Evolutionary conservation across 2,329 filamentous ascomycete genomes (phyloP), one percentile per base, ranked within the genome.

Genomic region (Venturia aucupariae): DNA sequence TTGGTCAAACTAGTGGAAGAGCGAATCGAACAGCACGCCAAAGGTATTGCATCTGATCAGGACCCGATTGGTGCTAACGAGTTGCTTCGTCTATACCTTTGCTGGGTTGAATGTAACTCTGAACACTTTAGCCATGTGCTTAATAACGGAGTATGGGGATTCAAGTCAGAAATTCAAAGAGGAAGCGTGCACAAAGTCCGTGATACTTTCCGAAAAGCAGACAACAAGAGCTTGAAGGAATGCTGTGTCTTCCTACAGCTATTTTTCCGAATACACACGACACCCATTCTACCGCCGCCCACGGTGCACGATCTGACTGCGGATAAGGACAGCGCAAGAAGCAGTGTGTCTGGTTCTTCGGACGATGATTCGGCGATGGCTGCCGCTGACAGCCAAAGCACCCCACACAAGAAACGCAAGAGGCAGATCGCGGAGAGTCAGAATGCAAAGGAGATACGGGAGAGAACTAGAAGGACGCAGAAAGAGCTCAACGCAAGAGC

Each of bases 401-500:
- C 77, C n/a, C 72, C 78, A 22, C 75, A 77, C 68, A 82, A 78
- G 66, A 79, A 27, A 73, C 80, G 62, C 46, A 63, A 63, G 51
- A 46, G 38, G 17, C 24, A 54, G 22, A 73, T 80, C 11, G 77
- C 81, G 44, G 78, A 86, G 70, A 76, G 74, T 67, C 71, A 78
- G 62, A 74, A 78, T 44, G 81, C 82, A 0, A 77, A 82, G 51
- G 77, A 81, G 48, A 76, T 84, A 39, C 82, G 88, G 68, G 78
- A 83, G 60, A 79, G 75, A 63, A 86, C 86, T 74, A 76, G n/a
- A 19, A 35, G 35, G 27, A 11, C 17, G 13, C 42, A 65, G 22
- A 17, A 11, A 15, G 48, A 55, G 42, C n/a, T 54, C 13, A 82
- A 84, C 63, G 72, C 81, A 4, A 74, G 79, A 65, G 79, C 83